These are phyloP conservation scores for Gracilaria gracilis DNA, from an alignment of 23 red algal species.

Conservation along the genomic window DNA sequence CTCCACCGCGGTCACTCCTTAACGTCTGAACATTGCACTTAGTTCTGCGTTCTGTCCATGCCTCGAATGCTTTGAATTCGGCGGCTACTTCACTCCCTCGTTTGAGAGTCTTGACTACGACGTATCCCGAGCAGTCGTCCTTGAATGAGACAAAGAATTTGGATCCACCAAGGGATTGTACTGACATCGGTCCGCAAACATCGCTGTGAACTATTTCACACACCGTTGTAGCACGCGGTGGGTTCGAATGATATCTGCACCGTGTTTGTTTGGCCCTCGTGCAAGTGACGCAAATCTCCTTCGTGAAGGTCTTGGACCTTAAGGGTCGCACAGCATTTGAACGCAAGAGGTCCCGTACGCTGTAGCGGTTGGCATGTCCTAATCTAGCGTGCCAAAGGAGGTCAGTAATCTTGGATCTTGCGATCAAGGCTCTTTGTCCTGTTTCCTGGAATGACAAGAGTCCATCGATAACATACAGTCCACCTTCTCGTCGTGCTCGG, in stretches of 20 bases:
- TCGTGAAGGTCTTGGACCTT: background rate
- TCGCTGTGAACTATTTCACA: conserved; percentile 11
- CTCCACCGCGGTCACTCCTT: background rate
- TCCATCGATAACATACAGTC: background rate
- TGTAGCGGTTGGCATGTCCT: background rate
- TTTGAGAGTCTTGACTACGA: background rate
- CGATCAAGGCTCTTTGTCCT: background rate
- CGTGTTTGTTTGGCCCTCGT: conserved; percentile 8
- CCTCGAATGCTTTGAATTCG: background rate
- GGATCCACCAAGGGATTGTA: conserved; percentile 8
- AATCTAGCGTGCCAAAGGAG: background rate
- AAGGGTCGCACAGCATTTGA: background rate
- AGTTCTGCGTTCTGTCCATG: background rate
- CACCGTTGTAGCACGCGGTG: background rate
- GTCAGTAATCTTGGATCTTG: background rate
- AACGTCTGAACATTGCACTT: background rate
- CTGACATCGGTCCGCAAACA: conserved; percentile 32
- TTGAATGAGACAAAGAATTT: conserved; percentile 2
- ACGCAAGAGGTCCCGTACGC: background rate
- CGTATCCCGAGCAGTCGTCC: background rate
- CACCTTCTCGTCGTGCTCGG: background rate
- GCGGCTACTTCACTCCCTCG: background rate
- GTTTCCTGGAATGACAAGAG: no score
- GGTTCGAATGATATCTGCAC: background rate
- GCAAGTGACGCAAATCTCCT: background rate